A percentile compares a stretch with the other conserved stretches of the same genome.
Evolutionary conservation across 2,329 filamentous ascomycete genomes (phyloP).

Genomic region (Ascochyta clinopodiicola): DNA sequence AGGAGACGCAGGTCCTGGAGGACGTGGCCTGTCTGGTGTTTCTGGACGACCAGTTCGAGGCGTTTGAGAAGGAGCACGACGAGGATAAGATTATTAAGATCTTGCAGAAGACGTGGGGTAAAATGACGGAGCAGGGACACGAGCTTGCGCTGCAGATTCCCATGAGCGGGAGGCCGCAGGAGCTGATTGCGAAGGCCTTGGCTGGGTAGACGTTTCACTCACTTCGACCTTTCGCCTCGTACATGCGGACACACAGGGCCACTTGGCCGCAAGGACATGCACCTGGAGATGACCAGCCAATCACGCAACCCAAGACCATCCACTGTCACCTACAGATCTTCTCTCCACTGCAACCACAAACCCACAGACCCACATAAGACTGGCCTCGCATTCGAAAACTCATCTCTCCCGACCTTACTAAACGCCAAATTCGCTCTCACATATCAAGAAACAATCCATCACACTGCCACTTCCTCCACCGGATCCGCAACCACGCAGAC

Average conservation of each 20-base stretch:
- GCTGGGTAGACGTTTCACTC: slow-evolving; percentile 22
- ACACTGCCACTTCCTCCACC: background rate
- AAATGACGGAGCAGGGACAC: slow-evolving; percentile 48
- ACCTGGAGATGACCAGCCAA: too few species aligned
- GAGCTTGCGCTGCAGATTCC: slow-evolving; percentile 44
- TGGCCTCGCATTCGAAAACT: too few species aligned
- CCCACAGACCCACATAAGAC: too few species aligned
- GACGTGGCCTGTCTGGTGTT: slow-evolving; percentile 89
- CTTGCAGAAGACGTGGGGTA: slow-evolving; percentile 50
- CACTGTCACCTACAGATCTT: too few species aligned
- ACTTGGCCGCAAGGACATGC: too few species aligned
- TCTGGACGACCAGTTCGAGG: slow-evolving; percentile 83
- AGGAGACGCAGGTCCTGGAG: slow-evolving; percentile 77
- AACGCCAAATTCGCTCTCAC: too few species aligned
- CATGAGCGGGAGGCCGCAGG: slow-evolving; percentile 38
- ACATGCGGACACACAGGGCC: too few species aligned
- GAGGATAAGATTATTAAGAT: slow-evolving; percentile 75
- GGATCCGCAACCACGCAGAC: slow-evolving; percentile 35
- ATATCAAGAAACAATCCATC: too few species aligned
- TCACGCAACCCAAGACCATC: too few species aligned
- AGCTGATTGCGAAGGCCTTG: slow-evolving; percentile 44
- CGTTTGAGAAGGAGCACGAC: slow-evolving; percentile 75
- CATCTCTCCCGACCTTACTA: too few species aligned
- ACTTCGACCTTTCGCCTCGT: too few species aligned
- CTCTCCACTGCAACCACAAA: too few species aligned